phyloP scores from a whole-genome alignment of 2,329 filamentous ascomycete species.

The Ascochyta fabae region DNA sequence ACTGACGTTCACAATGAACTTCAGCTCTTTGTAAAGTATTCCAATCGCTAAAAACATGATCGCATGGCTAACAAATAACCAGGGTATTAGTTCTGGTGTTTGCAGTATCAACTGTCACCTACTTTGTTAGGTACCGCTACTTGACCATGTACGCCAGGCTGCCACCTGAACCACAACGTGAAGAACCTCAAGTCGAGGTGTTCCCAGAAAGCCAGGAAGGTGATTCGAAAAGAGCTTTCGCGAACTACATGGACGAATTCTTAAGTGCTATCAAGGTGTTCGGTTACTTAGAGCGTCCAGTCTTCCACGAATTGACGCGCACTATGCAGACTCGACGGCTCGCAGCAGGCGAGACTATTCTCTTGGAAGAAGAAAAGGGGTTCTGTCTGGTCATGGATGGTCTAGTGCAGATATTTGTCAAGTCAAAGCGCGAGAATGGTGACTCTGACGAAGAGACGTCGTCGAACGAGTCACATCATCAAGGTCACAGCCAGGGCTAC shows the following conservation, averaged over 20 bases:
- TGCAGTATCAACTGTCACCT: constrained; percentile 84
- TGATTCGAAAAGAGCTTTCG: constrained; percentile 85
- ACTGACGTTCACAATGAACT: constrained; percentile 97
- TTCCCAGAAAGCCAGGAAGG: constrained; percentile 93
- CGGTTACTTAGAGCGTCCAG: constrained; percentile 92
- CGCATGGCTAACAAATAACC: constrained; percentile 31
- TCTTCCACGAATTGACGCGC: constrained; percentile 95
- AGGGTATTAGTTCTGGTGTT: constrained; percentile 71
- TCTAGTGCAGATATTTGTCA: constrained; percentile 96
- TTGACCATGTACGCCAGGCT: constrained; percentile 96
- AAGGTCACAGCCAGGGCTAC: constrained; percentile 78
- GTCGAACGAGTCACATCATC: constrained; percentile 64
- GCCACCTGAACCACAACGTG: constrained; percentile 91
- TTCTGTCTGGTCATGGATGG: constrained; percentile 98
- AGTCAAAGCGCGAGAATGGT: constrained; percentile 68
- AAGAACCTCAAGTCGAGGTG: constrained; percentile 92
- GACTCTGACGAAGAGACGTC: constrained; percentile 52
- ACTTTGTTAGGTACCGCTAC: constrained; percentile 94
- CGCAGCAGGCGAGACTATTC: constrained; percentile 92
- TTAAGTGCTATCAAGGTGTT: constrained; percentile 99
- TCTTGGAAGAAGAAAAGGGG: constrained; percentile 96
- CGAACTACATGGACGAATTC: constrained; percentile 98
- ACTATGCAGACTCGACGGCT: constrained; percentile 98
- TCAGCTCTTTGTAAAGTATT: constrained; percentile 80
- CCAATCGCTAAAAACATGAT: background rate